Conservation (phyloP, 1,284 basidiomycete species). For the Phellinidium pouzarii region DNA sequence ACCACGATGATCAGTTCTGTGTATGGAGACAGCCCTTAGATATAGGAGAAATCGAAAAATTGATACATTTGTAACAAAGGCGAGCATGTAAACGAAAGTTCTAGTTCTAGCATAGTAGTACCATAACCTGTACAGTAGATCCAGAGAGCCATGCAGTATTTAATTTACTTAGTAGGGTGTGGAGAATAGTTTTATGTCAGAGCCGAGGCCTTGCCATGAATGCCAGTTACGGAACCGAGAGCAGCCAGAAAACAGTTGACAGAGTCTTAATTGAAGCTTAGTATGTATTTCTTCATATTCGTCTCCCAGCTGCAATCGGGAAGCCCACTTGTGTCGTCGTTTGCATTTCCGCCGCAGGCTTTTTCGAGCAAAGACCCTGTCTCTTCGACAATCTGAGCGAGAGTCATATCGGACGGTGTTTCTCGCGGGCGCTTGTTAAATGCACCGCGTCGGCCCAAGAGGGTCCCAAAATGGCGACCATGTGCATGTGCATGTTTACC, state of each 20-base stretch:
- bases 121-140: no score
- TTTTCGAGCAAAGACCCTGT: conserved; percentile 31
- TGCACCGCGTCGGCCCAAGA: conserved; percentile 16
- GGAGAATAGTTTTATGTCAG: not conserved
- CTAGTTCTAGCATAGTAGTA: not conserved
- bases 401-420: not conserved
- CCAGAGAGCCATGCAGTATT: no score
- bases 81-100: not conserved
- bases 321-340: conserved; percentile 33
- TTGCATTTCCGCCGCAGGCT: conserved; percentile 42
- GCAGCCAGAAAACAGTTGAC: not conserved
- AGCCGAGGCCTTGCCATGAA: no score
- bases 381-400: conserved; percentile 29
- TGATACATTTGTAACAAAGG: no score
- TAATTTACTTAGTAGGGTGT: not conserved
- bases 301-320: conserved; percentile 54
- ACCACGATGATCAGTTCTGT: no score
- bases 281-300: conserved; percentile 54
- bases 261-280: conserved; percentile 46
- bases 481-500: not conserved
- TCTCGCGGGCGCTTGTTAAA: not conserved
- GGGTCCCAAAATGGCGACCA: not conserved
- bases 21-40: no score
- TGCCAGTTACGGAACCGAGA: not conserved
- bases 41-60: no score